Base-by-base conservation (phyloP, 1,284 basidiomycete genomes). In the Thelephora terrestris region DNA sequence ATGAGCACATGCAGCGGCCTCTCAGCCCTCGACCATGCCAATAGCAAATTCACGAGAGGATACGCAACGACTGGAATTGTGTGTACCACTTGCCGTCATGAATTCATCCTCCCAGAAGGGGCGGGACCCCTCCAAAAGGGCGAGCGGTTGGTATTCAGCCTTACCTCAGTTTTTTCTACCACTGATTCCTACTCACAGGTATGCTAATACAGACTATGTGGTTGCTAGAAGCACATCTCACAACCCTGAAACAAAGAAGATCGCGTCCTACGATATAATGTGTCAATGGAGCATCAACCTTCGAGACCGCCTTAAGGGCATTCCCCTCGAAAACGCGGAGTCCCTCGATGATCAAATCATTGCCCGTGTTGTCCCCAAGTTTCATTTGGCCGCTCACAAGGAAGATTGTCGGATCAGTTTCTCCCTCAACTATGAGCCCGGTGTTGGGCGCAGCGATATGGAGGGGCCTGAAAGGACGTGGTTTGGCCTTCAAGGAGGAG, bases 1-100 rank as follows among this genome's bases (percentile, higher is more conserved):
- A 54, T 55, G 2, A 51, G 50, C 7, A 52, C 54, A 4, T 59
- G 58, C 43, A 50, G 49, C 0, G 52, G 53, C 4, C 47, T 57
- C 12, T 46, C 43, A 0, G 52, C 58, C 0, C 14, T 60, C 7
- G 34, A 47, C n/a, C 45, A 54, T 18, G 51, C 54, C 9, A 53
- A 56, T 36, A 53, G 43, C 0, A 54, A 55, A 36, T 51, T 46
- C 23, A 46, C 45, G 1, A 52, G 55, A n/a, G 60, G 58, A 0
- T 52, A 55, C 12, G 39, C 43, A 1, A 47, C 58, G 6, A 62
- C 56, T 0, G 60, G 62, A 4, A 49, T 63, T 2, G 59, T 53
- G 0, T 52, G 48, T 0, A 47, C 52, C 4, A 45, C 52, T 1
- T 59, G 59, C 45, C 53, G 56, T 0, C 61, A 64, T 43, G 55